phyloP scores from a whole-genome alignment of 495 filamentous ascomycete genomes.

The Parmelia sp. region DNA sequence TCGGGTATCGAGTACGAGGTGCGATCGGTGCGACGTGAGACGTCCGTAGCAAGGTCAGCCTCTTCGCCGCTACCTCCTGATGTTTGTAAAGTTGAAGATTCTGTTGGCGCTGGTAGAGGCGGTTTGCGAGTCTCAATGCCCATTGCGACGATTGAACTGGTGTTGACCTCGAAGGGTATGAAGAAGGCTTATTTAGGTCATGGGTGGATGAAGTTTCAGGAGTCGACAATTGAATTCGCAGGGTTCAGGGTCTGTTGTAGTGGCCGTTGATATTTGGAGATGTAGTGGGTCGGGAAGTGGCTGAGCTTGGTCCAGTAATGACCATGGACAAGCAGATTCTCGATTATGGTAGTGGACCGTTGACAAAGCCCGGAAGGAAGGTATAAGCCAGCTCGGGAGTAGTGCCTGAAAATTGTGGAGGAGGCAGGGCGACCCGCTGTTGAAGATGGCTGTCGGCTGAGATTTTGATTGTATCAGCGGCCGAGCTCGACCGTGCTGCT shows the following conservation, averaged over 20 bases:
- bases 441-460: conserved; percentile 14
- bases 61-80: conserved; percentile 52
- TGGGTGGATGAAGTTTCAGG: not conserved
- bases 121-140: conserved; percentile 63
- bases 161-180: not conserved
- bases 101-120: conserved; percentile 71
- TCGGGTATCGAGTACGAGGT: conserved; percentile 88
- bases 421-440: not conserved
- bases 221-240: not conserved
- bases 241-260: not conserved
- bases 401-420: not conserved
- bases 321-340: conserved; percentile 1
- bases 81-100: conserved; percentile 57
- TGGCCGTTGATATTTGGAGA: not conserved
- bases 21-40: conserved; percentile 72
- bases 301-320: not conserved
- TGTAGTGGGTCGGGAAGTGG: not conserved
- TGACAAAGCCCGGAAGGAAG: not conserved
- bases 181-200: not conserved
- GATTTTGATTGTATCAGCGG: conserved; percentile 8
- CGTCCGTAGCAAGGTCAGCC: conserved; percentile 70
- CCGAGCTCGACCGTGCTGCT: not conserved
- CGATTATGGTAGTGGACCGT: not conserved
- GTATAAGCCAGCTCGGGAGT: not conserved
- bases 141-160: conserved; percentile 46